A percentile compares a stretch with the other conserved stretches of the same genome.
Evolutionary conservation across 192 early-diverging fungal genomes (phyloP).

Genomic region (Entomortierella chlamydospora): DNA sequence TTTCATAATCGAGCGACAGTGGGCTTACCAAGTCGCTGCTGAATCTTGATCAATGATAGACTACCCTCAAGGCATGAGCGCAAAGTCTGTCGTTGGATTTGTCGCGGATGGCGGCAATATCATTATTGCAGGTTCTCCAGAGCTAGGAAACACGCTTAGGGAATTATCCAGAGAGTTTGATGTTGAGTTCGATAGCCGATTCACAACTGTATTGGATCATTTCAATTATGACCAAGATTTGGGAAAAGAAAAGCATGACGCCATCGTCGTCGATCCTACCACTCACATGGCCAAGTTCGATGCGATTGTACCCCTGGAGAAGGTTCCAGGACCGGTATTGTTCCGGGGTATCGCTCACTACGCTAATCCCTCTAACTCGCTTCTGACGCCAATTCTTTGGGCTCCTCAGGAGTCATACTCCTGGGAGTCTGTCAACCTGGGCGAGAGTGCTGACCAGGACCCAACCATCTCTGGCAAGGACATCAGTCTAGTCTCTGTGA

Average conservation of each 20-base stretch:
- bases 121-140: slow-evolving; percentile 74
- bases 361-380: slow-evolving; percentile 67
- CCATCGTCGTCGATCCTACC: slow-evolving; percentile 63
- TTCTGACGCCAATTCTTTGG: slow-evolving; percentile 67
- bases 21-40: neutral
- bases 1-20: neutral
- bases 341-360: slow-evolving; percentile 86
- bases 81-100: slow-evolving; percentile 81
- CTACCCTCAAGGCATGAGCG: slow-evolving; percentile 62
- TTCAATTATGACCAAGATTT: slow-evolving; percentile 60
- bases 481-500: slow-evolving; percentile 80
- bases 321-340: slow-evolving; percentile 64
- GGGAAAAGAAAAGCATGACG: slow-evolving; percentile 61
- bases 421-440: slow-evolving; percentile 57
- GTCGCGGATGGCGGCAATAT: slow-evolving; percentile 93
- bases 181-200: slow-evolving; percentile 82
- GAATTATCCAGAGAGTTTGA: slow-evolving; percentile 93
- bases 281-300: slow-evolving; percentile 53
- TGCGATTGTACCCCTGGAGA: slow-evolving; percentile 56
- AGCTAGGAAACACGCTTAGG: slow-evolving; percentile 74
- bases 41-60: slow-evolving; percentile 13
- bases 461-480: slow-evolving; percentile 65
- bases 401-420: slow-evolving; percentile 78
- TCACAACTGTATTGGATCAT: slow-evolving; percentile 80
- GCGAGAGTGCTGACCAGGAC: slow-evolving; percentile 51